Conservation (phyloP, 108 stramenopile genomes). For the Cyclotella choctawhatcheeana region DNA sequence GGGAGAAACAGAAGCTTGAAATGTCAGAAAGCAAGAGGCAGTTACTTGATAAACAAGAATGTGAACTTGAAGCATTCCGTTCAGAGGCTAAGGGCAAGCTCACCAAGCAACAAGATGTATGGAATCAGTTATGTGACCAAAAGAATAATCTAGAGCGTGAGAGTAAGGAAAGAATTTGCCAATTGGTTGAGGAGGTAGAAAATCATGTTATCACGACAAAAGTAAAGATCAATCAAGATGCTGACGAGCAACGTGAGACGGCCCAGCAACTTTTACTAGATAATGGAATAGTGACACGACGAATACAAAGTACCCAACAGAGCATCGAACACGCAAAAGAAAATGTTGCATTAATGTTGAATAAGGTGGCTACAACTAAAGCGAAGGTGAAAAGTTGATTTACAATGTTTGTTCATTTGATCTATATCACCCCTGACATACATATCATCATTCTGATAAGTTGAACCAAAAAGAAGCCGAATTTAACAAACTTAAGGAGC, state of each 20-base stretch:
- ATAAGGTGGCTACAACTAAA: background rate
- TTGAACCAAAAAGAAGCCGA: background rate
- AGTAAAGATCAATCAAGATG: background rate
- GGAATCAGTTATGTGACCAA: background rate
- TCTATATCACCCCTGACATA: background rate
- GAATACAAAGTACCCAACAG: background rate
- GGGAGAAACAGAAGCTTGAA: background rate
- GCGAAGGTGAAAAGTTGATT: background rate
- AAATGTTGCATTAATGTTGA: background rate
- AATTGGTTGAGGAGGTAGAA: background rate
- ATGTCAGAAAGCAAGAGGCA: background rate
- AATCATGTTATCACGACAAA: too few relatives aligned
- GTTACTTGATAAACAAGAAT: background rate
- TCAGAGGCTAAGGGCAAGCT: background rate
- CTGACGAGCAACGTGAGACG: background rate
- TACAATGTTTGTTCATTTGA: background rate
- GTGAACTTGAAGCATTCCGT: background rate
- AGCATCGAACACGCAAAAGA: background rate
- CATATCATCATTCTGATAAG: background rate
- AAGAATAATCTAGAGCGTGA: background rate
- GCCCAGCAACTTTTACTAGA: background rate
- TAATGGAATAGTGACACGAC: background rate
- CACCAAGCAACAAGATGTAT: background rate
- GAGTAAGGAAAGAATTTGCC: slow-evolving; percentile 2
- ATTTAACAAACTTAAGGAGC: background rate